A percentile compares a stretch with the other conserved stretches of the same genome.
Evolutionary conservation across 768 basidiomycete species (phyloP).

Genomic region (Lactarius akahatsu): DNA sequence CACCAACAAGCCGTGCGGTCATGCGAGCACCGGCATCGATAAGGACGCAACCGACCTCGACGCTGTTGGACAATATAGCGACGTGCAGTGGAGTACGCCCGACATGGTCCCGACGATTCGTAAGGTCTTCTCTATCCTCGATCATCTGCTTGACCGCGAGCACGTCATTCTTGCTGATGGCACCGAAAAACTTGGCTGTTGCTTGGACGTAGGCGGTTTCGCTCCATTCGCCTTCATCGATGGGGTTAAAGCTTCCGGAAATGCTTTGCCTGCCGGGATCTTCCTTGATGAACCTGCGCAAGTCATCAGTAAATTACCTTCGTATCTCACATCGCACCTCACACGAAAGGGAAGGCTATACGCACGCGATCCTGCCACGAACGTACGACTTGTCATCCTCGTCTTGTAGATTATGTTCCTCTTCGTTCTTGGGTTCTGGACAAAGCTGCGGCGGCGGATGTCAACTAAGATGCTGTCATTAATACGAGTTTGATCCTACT

Average conservation of each 20-base stretch:
- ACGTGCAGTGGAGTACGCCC: constrained; percentile 61
- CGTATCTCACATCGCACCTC: background rate
- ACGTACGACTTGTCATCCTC: constrained; percentile 55
- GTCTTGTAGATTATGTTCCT: constrained; percentile 51
- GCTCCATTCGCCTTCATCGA: constrained; percentile 66
- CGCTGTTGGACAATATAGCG: constrained; percentile 48
- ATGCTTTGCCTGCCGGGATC: constrained; percentile 62
- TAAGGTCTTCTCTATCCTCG: constrained; percentile 44
- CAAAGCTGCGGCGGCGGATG: constrained; percentile 43
- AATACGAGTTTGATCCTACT: constrained; percentile 34
- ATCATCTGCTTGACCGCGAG: constrained; percentile 42
- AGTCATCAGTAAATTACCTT: background rate
- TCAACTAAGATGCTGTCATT: background rate
- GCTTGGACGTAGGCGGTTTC: constrained; percentile 58
- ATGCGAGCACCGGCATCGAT: constrained; percentile 58
- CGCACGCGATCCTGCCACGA: constrained; percentile 36
- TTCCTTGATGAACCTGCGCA: constrained; percentile 53
- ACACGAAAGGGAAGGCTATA: background rate
- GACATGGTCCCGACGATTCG: constrained; percentile 56
- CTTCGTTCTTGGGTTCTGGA: constrained; percentile 53
- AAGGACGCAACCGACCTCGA: constrained; percentile 49
- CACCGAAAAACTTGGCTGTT: constrained; percentile 53
- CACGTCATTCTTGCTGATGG: constrained; percentile 50
- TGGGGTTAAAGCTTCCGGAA: constrained; percentile 63
- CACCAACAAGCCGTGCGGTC: constrained; percentile 56